Base-by-base conservation (phyloP, 108 stramenopile species). In the Cyclotella sp. region DNA sequence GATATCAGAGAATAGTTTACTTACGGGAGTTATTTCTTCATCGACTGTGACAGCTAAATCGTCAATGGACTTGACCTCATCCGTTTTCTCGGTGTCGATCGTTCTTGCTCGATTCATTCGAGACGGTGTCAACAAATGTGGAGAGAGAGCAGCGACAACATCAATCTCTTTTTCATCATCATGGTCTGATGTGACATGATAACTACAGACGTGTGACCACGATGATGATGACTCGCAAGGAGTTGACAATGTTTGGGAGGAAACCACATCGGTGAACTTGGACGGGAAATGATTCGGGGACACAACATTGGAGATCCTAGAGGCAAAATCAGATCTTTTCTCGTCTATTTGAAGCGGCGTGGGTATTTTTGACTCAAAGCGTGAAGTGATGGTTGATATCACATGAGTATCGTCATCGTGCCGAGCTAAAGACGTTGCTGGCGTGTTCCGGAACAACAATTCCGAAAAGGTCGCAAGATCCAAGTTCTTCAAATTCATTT, bases 401-500 rank as follows among this genome's bases (percentile, higher is more conserved):
- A 49, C n/a, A n/a, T n/a, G 15, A 16, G 6, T 49, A 3, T 9
- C 15, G n/a, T n/a, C 47, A n/a, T 49, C n/a, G 47, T 49, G 47
- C 47, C 3, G 15, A n/a, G 47, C n/a, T 49, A 3, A 49, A 16
- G n/a, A n/a, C n/a, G 34, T 34, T 5, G 34, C 34, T 34, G 34
- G 4, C 2, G 34, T 34, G 34, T 26, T 55, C 9, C 55, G 21
- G 24, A 55, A 55, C 55, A 55, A 55, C n/a, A 22, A 5, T 1
- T 61, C 60, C 14, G 60, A 61, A 21, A 34, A 30, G 12, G 60
- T 61, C 34, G 34, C 34, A 6, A 34, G 34, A 6, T 34, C 34
- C 34, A 34, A 34, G 34, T 34, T 34, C 60, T 61, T 61, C 1
- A 61, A 39, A 39, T 61, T 34, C 60, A 61, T 61, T n/a, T 61